Conservation (phyloP, 805 yeast species). For the Pichia nanzhaoensis region DNA sequence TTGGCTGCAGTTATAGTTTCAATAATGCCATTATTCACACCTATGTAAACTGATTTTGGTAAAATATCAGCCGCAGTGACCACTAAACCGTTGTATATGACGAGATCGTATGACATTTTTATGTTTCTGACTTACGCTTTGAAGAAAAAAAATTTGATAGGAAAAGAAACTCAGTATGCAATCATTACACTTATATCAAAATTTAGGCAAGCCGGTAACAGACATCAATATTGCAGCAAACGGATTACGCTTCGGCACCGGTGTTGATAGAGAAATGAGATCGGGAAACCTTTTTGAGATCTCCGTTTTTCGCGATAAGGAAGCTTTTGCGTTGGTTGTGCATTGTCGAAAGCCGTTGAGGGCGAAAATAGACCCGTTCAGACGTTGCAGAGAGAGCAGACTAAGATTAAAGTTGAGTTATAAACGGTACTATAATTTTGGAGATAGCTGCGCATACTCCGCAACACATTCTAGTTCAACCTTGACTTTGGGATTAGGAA, state of each 20-base stretch:
- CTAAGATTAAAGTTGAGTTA: no score
- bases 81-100: slow-evolving; percentile 28
- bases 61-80: slow-evolving; percentile 28
- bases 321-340: no score
- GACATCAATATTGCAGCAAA: no score
- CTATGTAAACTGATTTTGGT: slow-evolving; percentile 20
- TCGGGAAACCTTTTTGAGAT: not conserved
- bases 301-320: slow-evolving; percentile 1
- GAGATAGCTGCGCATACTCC: not conserved
- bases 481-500: slow-evolving; percentile 42
- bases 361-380: no score
- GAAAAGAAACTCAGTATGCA: no score
- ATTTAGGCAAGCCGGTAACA: no score
- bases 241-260: no score
- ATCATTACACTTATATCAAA: no score
- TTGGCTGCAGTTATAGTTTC: slow-evolving; percentile 28
- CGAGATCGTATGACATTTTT: slow-evolving; percentile 40
- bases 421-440: slow-evolving; percentile 6
- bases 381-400: no score
- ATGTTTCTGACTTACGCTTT: slow-evolving; percentile 28
- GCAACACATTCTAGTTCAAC: slow-evolving; percentile 39
- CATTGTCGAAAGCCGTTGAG: no score
- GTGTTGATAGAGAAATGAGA: no score
- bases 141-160: not conserved
- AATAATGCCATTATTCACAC: slow-evolving; percentile 35